phyloP scores from a whole-genome alignment of 2,329 filamentous ascomycete species.

The Pleomassaria siparia region DNA sequence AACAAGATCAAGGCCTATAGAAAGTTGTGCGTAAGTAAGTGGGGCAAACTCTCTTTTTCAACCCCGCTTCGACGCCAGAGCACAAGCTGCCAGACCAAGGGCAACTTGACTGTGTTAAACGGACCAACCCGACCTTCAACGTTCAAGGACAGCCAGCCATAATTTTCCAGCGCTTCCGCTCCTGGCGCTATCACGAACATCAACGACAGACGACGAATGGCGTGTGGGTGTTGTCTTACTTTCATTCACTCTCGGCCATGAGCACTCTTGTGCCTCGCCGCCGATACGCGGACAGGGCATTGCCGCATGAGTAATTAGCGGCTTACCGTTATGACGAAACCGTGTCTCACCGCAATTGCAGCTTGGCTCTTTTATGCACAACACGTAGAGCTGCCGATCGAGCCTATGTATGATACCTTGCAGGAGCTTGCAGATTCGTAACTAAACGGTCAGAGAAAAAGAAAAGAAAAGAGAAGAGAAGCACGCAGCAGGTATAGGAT shows the following conservation, averaged over 20 bases:
- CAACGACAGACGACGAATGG: no score
- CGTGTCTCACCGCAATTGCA: slow-evolving; percentile 8
- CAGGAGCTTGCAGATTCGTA: background rate
- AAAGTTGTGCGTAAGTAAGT: slow-evolving; percentile 11
- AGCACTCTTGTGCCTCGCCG: background rate
- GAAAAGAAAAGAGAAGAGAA: background rate
- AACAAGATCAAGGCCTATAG: slow-evolving; percentile 4
- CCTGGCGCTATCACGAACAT: slow-evolving; percentile 31
- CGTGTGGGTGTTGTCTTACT: slow-evolving; percentile 14
- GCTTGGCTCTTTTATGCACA: slow-evolving; percentile 8
- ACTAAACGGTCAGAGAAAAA: background rate
- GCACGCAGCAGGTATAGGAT: no score
- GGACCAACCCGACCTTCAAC: background rate
- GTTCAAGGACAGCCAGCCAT: background rate
- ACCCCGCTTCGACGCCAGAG: slow-evolving; percentile 12
- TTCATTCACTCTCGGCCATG: background rate
- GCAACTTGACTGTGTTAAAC: no score
- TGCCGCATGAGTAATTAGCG: slow-evolving; percentile 3
- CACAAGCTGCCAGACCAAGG: slow-evolving; percentile 1
- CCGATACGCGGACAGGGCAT: slow-evolving; percentile 5
- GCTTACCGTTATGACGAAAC: slow-evolving; percentile 11
- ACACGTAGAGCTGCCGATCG: slow-evolving; percentile 8
- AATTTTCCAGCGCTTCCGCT: slow-evolving; percentile 14
- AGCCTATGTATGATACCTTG: background rate
- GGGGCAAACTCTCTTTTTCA: slow-evolving; percentile 15